Evolutionary conservation across 805 yeast genomes (phyloP).

Genomic region (Lipomyces sp.): DNA sequence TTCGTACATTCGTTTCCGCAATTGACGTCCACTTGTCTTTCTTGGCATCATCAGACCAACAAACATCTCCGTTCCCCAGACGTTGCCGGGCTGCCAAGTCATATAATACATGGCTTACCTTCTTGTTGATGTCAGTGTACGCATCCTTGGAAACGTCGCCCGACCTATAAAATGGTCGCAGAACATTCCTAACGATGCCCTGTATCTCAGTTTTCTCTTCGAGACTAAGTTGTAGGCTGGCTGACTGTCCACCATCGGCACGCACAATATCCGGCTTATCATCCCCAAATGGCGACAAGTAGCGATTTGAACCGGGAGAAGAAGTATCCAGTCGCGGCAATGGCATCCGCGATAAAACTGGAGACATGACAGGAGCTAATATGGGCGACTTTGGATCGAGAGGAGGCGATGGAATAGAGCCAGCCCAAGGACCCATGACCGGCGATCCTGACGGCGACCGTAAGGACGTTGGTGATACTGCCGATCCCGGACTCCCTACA

Average conservation of each 20-base stretch:
- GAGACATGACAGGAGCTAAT: slow-evolving; percentile 2
- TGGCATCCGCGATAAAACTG: neutral
- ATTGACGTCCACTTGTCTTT: neutral
- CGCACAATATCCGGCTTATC: neutral
- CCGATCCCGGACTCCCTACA: slow-evolving; percentile 4
- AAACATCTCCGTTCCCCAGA: neutral
- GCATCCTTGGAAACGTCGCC: slow-evolving; percentile 39
- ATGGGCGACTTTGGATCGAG: slow-evolving; percentile 17
- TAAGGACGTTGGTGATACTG: neutral
- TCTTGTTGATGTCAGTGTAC: slow-evolving; percentile 61
- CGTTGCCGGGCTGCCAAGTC: slow-evolving; percentile 6
- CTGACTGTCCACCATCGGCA: neutral
- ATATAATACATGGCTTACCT: slow-evolving; percentile 60
- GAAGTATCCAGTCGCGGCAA: neutral
- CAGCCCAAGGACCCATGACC: slow-evolving; percentile 6
- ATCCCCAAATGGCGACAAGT: neutral
- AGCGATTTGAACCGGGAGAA: neutral
- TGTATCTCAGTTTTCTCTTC: slow-evolving; percentile 57
- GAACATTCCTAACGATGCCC: slow-evolving; percentile 49
- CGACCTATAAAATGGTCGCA: slow-evolving; percentile 49
- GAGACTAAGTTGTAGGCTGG: slow-evolving; percentile 3
- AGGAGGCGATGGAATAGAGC: slow-evolving; percentile 19
- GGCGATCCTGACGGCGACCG: slow-evolving; percentile 27
- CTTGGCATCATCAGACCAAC: neutral
- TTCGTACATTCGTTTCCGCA: slow-evolving; percentile 15